Conservation (phyloP, 768 basidiomycete genomes). For the Nevesoporus exiguus region DNA sequence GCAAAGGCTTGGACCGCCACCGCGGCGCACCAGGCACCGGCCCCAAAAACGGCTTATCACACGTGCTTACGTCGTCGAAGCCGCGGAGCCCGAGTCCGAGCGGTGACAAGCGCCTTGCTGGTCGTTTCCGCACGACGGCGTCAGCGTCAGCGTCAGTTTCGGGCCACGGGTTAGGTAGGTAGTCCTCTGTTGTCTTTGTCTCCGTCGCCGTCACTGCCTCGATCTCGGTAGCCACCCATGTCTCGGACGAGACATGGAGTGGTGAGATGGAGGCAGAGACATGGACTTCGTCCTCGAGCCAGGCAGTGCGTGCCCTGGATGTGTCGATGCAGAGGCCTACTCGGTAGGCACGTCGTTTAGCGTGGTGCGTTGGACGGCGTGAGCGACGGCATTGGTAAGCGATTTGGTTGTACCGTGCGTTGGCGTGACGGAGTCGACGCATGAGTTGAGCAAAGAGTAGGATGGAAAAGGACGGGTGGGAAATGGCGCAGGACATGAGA, state of each 20-base stretch:
- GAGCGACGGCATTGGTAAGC: conserved; percentile 38
- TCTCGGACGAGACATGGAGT: background rate
- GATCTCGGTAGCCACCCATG: background rate
- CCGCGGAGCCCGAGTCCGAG: conserved; percentile 1
- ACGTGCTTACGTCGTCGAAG: conserved; percentile 1
- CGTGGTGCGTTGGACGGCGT: conserved; percentile 41
- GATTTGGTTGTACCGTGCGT: conserved; percentile 38
- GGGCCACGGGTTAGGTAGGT: background rate
- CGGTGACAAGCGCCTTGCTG: background rate
- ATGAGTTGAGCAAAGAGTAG: conserved; percentile 35
- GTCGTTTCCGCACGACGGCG: background rate
- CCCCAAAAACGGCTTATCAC: background rate
- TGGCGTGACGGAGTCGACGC: conserved; percentile 41
- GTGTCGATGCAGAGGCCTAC: conserved; percentile 48
- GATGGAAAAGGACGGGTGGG: conserved; percentile 22
- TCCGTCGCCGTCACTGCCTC: background rate
- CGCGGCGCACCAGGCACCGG: conserved; percentile 26
- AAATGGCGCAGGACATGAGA: background rate
- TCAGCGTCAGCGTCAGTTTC: background rate
- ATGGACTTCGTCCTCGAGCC: conserved; percentile 30
- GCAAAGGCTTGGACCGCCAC: conserved; percentile 16
- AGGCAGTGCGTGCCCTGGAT: conserved; percentile 34
- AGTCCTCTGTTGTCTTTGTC: background rate
- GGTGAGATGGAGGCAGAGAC: conserved; percentile 36
- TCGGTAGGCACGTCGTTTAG: conserved; percentile 42